Evolutionary conservation across 192 early-diverging fungal genomes (phyloP), one percentile per base, ranked within the genome.

Genomic region (Podila epicladia): DNA sequence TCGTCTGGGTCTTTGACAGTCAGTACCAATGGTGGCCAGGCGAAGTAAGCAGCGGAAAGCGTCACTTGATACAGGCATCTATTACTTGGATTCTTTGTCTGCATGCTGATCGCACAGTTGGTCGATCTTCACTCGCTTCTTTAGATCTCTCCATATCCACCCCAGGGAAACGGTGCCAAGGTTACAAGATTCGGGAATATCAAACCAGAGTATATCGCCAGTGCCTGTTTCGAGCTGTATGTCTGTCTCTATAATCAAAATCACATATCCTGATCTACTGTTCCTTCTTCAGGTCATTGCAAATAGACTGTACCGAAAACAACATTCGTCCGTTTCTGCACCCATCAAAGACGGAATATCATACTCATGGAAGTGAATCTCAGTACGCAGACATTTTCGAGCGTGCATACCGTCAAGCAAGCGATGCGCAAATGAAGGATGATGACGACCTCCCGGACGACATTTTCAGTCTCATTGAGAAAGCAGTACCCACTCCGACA

Each of bases 401-500:
- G 29, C 33, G 15, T 5, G 77, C 77, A 17, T 69, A 64, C 11
- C 28, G 32, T 24, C 58, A 64, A n/a, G 77, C 77, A 24, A 69
- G 6, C 20, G 50, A 72, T 20, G 77, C 71, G 5, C 70, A 80
- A 51, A 24, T 73, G 15, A 57, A 69, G 48, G 77, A 80, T 17
- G 77, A 80, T 37, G 77, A 80, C 33, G 77, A 41, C n/a, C 58
- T 80, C 4, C 77, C 77, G 49, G 77, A 80, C 49, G 66, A 80
- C 49, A 49, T 80, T 35, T 50, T 80, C 4, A 69, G 13, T 29
- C 61, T 59, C 33, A 24, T 80, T 5, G 24, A 69, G 13, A 20
- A 64, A 12, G 20, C 66, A 11, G 31, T 28, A 31, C 13, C 65
- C 29, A 31, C 1, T 3, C 26, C 59, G 17, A 31, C 59, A 31